Evolutionary conservation across 2,329 filamentous ascomycete genomes (phyloP), one percentile per base, ranked within the genome.

Genomic region (Phyllosticta ampelicida): DNA sequence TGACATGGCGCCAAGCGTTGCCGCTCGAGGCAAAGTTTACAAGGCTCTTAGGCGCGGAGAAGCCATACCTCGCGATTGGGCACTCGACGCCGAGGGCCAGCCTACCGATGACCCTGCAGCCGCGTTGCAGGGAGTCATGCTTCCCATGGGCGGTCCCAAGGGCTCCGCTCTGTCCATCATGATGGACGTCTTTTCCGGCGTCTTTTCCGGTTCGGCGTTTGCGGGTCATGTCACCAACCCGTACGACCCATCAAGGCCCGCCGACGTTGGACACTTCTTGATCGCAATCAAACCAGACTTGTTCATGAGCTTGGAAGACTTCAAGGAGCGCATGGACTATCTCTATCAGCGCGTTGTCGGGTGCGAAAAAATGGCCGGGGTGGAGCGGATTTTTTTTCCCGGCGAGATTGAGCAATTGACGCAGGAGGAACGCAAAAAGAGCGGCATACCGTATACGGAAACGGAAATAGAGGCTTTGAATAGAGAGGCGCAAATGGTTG

Each of bases 101-200:
- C 77, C 73, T n/a, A 90, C 87, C 0, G 81, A 86, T 58, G 87
- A 94, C 64, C 87, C 89, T 0, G 80, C 77, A 1, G 78, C 77
- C 19, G 89, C 89, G 0, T 73, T 94, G 9, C 81, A 83, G 30
- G 88, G 88, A 1, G 86, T 91, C 3, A 92, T 94, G 89, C 73
- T 92, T 19, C 88, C 89, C 0, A 90, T 94, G 86, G 88, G 88
- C 2, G 89, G 89, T 0, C 87, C 89, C 0, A 94, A 94, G 70
- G 89, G 89, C 0, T 88, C 85, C 1, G 89, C 81, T 0, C 70
- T 94, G 48, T 76, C 86, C 0, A 82, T 94, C 58, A 92, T 90
- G 86, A 94, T 94, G 89, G 88, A 94, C 67, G 86, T 95, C 1
- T 92, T 94, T 67, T 90, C 87, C 0, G 89, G 88, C 0, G 85